Evolutionary conservation across 1,284 basidiomycete species (phyloP).

Genomic region (Melampsora larici-populina): DNA sequence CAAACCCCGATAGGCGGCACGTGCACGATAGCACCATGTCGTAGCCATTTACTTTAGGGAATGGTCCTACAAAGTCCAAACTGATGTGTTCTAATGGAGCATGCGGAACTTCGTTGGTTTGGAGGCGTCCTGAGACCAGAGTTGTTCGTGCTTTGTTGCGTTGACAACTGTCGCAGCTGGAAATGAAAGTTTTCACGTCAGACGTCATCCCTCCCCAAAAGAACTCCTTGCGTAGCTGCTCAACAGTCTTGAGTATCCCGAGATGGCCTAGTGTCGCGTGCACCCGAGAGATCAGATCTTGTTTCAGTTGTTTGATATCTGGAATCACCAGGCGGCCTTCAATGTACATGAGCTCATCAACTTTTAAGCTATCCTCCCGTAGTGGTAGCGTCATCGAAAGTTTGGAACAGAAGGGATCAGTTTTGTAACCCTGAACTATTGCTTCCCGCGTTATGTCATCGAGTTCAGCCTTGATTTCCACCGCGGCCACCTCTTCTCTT

Average conservation of each 20-base stretch:
- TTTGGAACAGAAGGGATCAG: background rate
- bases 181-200: background rate
- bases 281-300: constrained; percentile 49
- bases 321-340: constrained; percentile 53
- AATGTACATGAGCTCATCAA: constrained; percentile 52
- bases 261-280: constrained; percentile 55
- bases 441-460: too few relatives aligned
- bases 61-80: constrained; percentile 8
- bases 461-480: too few relatives aligned
- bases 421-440: too few relatives aligned
- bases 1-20: too few relatives aligned
- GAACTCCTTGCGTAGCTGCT: constrained; percentile 49
- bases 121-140: constrained; percentile 13
- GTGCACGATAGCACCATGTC: constrained; percentile 7
- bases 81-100: too few relatives aligned
- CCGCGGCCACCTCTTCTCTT: too few relatives aligned
- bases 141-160: constrained; percentile 39
- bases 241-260: constrained; percentile 55
- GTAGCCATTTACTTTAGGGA: too few relatives aligned
- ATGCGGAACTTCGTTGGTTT: too few relatives aligned
- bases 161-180: constrained; percentile 43
- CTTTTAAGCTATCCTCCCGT: background rate
- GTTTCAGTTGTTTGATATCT: constrained; percentile 41
- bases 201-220: constrained; percentile 57
- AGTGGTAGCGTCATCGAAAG: background rate